Evolutionary conservation across 1,139 yeast species (phyloP).

Genomic region (Pichia sp.): DNA sequence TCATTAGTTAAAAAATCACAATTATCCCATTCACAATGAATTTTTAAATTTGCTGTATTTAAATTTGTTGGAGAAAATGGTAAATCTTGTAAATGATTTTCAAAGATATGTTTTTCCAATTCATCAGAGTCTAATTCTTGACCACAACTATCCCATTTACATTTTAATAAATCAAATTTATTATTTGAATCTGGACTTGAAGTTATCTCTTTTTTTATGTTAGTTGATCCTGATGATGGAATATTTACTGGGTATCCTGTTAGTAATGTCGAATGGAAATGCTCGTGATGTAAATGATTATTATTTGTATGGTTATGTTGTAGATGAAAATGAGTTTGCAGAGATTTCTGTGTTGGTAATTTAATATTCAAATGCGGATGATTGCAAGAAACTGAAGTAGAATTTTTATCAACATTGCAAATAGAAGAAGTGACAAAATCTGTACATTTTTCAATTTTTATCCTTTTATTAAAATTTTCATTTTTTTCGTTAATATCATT

Average conservation of each 20-base stretch:
- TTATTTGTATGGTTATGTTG: neutral
- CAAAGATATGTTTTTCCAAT: constrained; percentile 50
- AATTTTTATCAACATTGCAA: constrained; percentile 6
- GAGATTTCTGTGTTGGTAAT: neutral
- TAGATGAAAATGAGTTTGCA: neutral
- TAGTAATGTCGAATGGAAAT: neutral
- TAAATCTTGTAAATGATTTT: constrained; percentile 42
- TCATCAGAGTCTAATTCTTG: constrained; percentile 13
- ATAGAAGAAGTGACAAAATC: constrained; percentile 13
- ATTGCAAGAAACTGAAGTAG: neutral
- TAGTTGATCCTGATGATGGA: too few relatives aligned
- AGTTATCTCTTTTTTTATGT: neutral
- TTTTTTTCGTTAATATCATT: neutral
- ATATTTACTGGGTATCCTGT: neutral
- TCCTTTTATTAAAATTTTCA: neutral
- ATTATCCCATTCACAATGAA: constrained; percentile 67
- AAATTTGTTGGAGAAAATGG: constrained; percentile 4
- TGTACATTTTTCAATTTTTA: neutral
- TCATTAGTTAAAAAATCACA: constrained; percentile 55
- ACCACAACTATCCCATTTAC: constrained; percentile 30
- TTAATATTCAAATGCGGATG: neutral
- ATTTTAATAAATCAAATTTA: constrained; percentile 23
- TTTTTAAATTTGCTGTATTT: constrained; percentile 9
- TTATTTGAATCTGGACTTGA: neutral
- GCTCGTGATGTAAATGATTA: constrained; percentile 4